Evolutionary conservation across 2,329 filamentous ascomycete genomes (phyloP).

Genomic region (Akanthomyces uredinophilus): DNA sequence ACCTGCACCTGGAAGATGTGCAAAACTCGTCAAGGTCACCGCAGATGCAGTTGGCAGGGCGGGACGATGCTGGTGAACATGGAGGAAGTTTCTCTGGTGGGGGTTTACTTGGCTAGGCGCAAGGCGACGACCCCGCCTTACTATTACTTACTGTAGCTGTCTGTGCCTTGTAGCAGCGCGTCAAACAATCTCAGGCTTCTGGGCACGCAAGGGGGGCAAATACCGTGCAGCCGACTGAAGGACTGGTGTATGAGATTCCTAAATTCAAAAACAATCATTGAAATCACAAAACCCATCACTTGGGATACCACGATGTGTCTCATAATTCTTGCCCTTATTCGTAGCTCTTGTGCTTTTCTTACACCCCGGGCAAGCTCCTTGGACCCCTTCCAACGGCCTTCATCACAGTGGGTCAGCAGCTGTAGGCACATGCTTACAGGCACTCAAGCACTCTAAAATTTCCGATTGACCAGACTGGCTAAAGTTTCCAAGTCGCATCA

Average conservation of each 20-base stretch:
- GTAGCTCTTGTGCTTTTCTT: background rate
- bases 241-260: no score
- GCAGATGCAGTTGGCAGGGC: background rate
- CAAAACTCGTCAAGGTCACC: constrained; percentile 1
- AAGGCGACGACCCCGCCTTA: background rate
- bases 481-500: background rate
- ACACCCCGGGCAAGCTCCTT: background rate
- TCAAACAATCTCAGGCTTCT: no score
- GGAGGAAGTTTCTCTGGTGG: constrained; percentile 12
- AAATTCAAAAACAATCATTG: no score
- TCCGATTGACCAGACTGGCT: background rate
- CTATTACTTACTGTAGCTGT: background rate
- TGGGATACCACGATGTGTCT: no score
- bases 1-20: background rate
- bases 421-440: background rate
- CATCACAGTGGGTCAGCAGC: background rate
- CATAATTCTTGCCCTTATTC: no score
- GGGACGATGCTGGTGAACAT: constrained; percentile 8
- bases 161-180: background rate
- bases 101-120: constrained; percentile 4
- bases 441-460: background rate
- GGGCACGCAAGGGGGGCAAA: no score
- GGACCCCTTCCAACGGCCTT: background rate
- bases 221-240: no score
- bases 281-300: no score